phyloP scores from a whole-genome alignment of 768 basidiomycete species.

The Podaxis carcinomalis region DNA sequence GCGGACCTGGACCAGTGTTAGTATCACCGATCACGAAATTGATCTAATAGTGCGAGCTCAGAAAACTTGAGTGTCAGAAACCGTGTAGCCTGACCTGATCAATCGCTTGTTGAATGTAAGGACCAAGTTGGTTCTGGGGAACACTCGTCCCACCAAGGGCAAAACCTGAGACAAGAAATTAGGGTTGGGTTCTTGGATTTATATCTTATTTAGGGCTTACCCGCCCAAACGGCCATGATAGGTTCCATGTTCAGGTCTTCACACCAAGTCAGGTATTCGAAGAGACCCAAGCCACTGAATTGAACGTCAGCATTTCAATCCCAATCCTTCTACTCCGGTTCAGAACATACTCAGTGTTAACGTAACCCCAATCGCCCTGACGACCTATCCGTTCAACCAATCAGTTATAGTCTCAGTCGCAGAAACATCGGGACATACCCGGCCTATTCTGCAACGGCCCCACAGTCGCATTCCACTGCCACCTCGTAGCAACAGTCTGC shows the following conservation, averaged over 20 bases:
- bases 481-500: slow-evolving; percentile 45
- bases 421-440: slow-evolving; percentile 12
- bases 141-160: slow-evolving; percentile 44
- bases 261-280: slow-evolving; percentile 55
- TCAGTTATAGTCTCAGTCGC: not conserved
- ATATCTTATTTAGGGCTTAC: slow-evolving; percentile 17
- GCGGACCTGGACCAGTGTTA: slow-evolving; percentile 30
- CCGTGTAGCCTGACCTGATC: slow-evolving; percentile 37
- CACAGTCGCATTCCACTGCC: slow-evolving; percentile 66
- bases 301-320: not conserved
- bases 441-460: slow-evolving; percentile 48
- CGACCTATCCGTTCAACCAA: slow-evolving; percentile 30
- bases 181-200: not conserved
- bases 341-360: slow-evolving; percentile 50
- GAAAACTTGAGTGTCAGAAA: not conserved
- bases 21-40: slow-evolving; percentile 59
- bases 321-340: not conserved
- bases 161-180: slow-evolving; percentile 32
- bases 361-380: slow-evolving; percentile 56
- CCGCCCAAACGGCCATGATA: slow-evolving; percentile 64
- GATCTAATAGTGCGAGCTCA: slow-evolving; percentile 30
- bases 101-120: slow-evolving; percentile 53
- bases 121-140: slow-evolving; percentile 37
- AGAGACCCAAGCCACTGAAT: slow-evolving; percentile 48
- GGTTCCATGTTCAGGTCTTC: slow-evolving; percentile 58